Percentiles rank a stretch among this genome's conserved stretches.
Conservation (phyloP, 1,284 basidiomycete species). For the Xerocomus cyaneibrunnescens region DNA sequence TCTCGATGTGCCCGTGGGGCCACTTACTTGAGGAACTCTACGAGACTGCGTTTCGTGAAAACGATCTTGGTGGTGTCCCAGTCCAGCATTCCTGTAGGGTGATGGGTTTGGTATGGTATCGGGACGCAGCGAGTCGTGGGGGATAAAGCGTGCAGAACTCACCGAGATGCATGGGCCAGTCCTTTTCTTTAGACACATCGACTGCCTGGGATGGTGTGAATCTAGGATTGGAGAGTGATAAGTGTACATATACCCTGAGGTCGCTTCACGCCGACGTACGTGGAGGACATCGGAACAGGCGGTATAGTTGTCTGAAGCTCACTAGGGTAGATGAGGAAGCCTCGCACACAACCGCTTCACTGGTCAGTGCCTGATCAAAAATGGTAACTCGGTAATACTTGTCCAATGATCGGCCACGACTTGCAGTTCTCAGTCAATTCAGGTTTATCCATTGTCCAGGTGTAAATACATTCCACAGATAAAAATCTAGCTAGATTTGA, state of each 20-base stretch:
- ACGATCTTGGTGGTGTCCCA: slow-evolving; percentile 72
- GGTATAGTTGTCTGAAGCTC: neutral
- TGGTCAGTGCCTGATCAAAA: neutral
- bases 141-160: slow-evolving; percentile 15
- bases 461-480: slow-evolving; percentile 2
- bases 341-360: neutral
- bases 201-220: slow-evolving; percentile 56
- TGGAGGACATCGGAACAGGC: slow-evolving; percentile 26
- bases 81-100: slow-evolving; percentile 61
- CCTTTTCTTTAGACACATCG: slow-evolving; percentile 62
- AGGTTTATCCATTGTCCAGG: neutral
- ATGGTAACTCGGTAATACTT: neutral
- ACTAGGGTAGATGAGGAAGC: neutral
- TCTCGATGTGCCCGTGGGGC: slow-evolving; percentile 1
- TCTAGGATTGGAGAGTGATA: slow-evolving; percentile 36
- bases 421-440: neutral
- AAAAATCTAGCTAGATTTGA: neutral
- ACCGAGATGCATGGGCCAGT: slow-evolving; percentile 69
- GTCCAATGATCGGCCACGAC: neutral
- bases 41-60: slow-evolving; percentile 68
- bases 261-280: slow-evolving; percentile 17
- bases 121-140: neutral
- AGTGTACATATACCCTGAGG: neutral
- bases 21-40: slow-evolving; percentile 71
- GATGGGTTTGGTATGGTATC: neutral